phyloP scores from a whole-genome alignment of 2,329 filamentous ascomycete species.

The Massarina eburnea region DNA sequence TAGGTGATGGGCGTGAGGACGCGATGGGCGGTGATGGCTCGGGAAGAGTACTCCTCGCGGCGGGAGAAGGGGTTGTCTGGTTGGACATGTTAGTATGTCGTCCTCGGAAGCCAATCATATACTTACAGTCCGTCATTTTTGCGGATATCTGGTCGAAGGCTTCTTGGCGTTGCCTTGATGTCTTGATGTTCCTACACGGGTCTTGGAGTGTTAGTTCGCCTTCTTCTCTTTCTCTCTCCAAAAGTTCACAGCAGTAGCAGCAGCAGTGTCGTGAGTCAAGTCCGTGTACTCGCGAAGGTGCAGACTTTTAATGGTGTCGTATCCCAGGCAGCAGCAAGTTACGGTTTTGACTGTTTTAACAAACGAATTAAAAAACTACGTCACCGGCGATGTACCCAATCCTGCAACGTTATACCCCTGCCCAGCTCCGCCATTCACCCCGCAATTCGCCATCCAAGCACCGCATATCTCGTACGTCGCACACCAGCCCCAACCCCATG shows the following conservation, averaged over 20 bases:
- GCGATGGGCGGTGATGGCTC: constrained; percentile 71
- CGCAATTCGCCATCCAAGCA: constrained; percentile 6
- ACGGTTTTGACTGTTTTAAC: too few relatives aligned
- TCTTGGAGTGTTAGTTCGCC: too few relatives aligned
- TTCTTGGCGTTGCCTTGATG: neutral
- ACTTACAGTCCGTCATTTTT: neutral
- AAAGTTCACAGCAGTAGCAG: too few relatives aligned
- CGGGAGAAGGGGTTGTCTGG: constrained; percentile 12
- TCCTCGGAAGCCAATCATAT: neutral
- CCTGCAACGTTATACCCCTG: neutral
- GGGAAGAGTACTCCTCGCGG: constrained; percentile 41
- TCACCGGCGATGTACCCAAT: too few relatives aligned
- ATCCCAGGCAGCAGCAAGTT: too few relatives aligned
- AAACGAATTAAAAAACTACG: neutral
- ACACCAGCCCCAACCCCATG: constrained; percentile 1
- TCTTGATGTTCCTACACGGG: too few relatives aligned
- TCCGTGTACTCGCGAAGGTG: too few relatives aligned
- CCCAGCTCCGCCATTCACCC: constrained; percentile 2
- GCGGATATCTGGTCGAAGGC: neutral
- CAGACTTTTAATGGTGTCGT: too few relatives aligned
- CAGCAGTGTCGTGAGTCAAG: too few relatives aligned
- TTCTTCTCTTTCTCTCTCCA: too few relatives aligned
- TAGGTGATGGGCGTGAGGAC: constrained; percentile 73
- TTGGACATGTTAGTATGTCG: neutral
- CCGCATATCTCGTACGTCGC: too few relatives aligned